A percentile compares a stretch with the other conserved stretches of the same genome.
Evolutionary conservation across 306 rosid genomes (phyloP).

Genomic region (Castanea crenata): DNA sequence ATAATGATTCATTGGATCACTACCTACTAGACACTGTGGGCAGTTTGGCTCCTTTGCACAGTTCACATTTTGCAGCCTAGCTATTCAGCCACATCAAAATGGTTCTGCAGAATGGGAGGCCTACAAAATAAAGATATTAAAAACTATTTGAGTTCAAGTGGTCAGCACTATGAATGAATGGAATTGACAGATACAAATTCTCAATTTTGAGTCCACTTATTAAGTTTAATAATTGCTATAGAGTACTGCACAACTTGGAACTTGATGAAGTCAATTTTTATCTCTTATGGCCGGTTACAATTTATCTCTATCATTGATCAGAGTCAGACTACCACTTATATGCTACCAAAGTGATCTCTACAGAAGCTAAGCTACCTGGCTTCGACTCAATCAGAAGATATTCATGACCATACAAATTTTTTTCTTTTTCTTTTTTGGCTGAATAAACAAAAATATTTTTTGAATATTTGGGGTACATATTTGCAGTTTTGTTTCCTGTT

Average conservation of each 20-base stretch:
- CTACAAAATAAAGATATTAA: neutral
- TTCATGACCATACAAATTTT: neutral
- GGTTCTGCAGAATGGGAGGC: neutral
- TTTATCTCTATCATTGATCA: slow-evolving; percentile 49
- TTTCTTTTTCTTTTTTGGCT: neutral
- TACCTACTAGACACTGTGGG: slow-evolving; percentile 18
- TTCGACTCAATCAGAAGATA: slow-evolving; percentile 19
- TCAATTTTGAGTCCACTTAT: neutral
- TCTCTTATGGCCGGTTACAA: slow-evolving; percentile 17
- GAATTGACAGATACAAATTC: neutral
- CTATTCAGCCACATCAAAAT: neutral
- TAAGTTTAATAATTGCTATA: neutral
- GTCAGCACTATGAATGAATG: neutral
- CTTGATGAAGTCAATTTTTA: neutral
- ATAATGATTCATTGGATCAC: slow-evolving; percentile 35
- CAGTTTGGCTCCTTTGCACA: slow-evolving; percentile 12
- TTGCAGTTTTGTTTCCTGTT: neutral
- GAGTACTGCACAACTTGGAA: neutral
- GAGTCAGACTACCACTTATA: slow-evolving; percentile 35
- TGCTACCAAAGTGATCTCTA: slow-evolving; percentile 41
- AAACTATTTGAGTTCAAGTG: neutral
- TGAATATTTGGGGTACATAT: neutral
- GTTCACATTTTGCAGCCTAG: slow-evolving; percentile 30
- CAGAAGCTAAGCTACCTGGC: slow-evolving; percentile 32
- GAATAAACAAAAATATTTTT: neutral